Conservation (phyloP, 768 basidiomycete genomes). For the Boletus pseudopeckii region DNA sequence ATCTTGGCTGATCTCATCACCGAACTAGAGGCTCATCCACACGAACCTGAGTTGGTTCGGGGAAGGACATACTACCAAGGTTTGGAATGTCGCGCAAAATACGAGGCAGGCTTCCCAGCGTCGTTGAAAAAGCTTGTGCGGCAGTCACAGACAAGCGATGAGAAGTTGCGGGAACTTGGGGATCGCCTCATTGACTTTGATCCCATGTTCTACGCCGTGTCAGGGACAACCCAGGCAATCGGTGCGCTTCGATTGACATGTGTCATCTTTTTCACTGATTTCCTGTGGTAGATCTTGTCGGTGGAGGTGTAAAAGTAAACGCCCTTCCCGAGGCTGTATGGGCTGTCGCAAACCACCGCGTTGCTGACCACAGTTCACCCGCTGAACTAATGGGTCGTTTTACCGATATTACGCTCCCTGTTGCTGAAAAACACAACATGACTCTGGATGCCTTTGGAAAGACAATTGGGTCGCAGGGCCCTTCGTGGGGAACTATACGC, state of each 20-base stretch:
- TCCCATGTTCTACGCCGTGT: conserved; percentile 14
- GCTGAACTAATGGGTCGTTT: conserved; percentile 14
- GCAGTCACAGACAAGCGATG: conserved; percentile 21
- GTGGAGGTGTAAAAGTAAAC: conserved; percentile 43
- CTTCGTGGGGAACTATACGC: conserved; percentile 35
- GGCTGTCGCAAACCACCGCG: conserved; percentile 34
- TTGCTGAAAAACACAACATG: conserved; percentile 37
- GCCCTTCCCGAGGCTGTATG: conserved; percentile 43
- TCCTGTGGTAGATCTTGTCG: conserved; percentile 38
- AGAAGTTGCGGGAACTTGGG: conserved; percentile 16
- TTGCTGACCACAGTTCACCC: conserved; percentile 32
- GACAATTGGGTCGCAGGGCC: conserved; percentile 18
- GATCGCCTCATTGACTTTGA: conserved; percentile 21
- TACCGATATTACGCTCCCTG: background rate
- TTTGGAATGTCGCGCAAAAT: conserved; percentile 41
- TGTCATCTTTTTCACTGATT: conserved; percentile 18
- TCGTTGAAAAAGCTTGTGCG: conserved; percentile 17
- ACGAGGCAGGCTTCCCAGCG: conserved; percentile 35
- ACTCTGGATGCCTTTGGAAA: conserved; percentile 41
- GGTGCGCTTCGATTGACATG: conserved; percentile 13
- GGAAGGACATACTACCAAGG: conserved; percentile 27
- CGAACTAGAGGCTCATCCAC: conserved; percentile 46
- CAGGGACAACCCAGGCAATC: conserved; percentile 29
- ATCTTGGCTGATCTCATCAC: conserved; percentile 48
- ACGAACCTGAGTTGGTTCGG: conserved; percentile 28